Percentiles rank a stretch among this genome's conserved stretches.
Evolutionary conservation across 1,284 basidiomycete species (phyloP).

Genomic region (Vanrija humicola): DNA sequence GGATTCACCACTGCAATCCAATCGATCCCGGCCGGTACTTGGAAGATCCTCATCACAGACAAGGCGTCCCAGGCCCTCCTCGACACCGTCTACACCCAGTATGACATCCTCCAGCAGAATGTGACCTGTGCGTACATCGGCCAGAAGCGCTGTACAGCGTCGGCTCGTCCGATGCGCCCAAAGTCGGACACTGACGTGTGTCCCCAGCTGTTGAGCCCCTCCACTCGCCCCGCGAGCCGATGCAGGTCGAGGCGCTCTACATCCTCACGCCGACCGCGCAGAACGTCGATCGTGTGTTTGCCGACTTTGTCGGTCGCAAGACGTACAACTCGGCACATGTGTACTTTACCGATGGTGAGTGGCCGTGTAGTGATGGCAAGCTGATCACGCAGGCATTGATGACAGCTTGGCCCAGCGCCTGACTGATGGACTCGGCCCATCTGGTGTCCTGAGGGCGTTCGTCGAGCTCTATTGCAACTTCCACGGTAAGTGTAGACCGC

Average conservation of each 20-base stretch:
- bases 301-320: constrained; percentile 65
- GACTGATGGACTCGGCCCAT: constrained; percentile 48
- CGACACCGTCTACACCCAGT: constrained; percentile 82
- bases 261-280: constrained; percentile 89
- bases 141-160: not conserved
- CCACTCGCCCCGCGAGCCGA: constrained; percentile 54
- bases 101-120: constrained; percentile 89
- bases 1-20: constrained; percentile 46
- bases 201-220: constrained; percentile 51
- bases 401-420: constrained; percentile 72
- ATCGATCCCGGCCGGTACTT: constrained; percentile 72
- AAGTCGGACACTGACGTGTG: not conserved
- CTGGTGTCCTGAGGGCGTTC: constrained; percentile 58
- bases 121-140: constrained; percentile 69
- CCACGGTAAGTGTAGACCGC: constrained; percentile 58
- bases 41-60: constrained; percentile 97
- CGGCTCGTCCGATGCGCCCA: too few relatives aligned
- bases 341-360: constrained; percentile 89
- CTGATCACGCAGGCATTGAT: constrained; percentile 36
- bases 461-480: constrained; percentile 87
- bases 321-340: constrained; percentile 86
- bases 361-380: not conserved
- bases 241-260: constrained; percentile 67
- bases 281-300: constrained; percentile 87
- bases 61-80: constrained; percentile 82